Evolutionary conservation across 1,139 yeast genomes (phyloP).

Genomic region (Hyphopichia fennica): DNA sequence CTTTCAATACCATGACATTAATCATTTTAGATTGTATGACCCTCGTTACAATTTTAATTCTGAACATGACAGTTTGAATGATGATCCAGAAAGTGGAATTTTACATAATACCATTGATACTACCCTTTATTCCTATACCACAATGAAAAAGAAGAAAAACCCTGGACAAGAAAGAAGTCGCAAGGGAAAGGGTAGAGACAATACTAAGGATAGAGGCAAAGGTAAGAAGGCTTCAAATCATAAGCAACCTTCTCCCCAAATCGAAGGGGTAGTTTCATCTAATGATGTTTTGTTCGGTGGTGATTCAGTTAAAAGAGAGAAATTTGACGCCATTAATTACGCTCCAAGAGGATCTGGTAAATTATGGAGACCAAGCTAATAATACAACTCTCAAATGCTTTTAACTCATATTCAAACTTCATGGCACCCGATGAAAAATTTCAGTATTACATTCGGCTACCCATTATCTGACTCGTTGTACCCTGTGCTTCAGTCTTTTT

Average conservation of each 20-base stretch:
- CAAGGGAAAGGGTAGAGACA: conserved; percentile 2
- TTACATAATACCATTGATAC: conserved; percentile 42
- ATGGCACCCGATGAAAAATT: no score
- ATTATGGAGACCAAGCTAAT: conserved; percentile 46
- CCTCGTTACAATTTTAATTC: conserved; percentile 29
- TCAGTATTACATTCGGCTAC: no score
- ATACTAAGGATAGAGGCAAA: conserved; percentile 5
- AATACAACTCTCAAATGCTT: no score
- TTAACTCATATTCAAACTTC: no score
- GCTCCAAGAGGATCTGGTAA: conserved; percentile 58
- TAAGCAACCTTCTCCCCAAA: conserved; percentile 1
- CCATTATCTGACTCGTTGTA: no score
- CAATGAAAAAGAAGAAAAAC: conserved; percentile 6
- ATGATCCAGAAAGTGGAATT: conserved; percentile 12
- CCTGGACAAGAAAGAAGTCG: conserved; percentile 4
- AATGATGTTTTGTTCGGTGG: conserved; percentile 15
- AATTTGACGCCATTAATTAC: conserved; percentile 45
- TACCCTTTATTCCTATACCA: conserved; percentile 29
- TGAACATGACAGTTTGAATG: conserved; percentile 20
- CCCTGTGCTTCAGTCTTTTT: no score
- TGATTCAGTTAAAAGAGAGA: conserved; percentile 35
- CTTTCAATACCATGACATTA: conserved; percentile 39
- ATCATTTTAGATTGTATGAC: conserved; percentile 21
- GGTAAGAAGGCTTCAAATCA: conserved; percentile 6
- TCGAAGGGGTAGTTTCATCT: conserved; percentile 5